phyloP scores from a whole-genome alignment of 208 protist genomes.

The Trypanosoma theileri region DNA sequence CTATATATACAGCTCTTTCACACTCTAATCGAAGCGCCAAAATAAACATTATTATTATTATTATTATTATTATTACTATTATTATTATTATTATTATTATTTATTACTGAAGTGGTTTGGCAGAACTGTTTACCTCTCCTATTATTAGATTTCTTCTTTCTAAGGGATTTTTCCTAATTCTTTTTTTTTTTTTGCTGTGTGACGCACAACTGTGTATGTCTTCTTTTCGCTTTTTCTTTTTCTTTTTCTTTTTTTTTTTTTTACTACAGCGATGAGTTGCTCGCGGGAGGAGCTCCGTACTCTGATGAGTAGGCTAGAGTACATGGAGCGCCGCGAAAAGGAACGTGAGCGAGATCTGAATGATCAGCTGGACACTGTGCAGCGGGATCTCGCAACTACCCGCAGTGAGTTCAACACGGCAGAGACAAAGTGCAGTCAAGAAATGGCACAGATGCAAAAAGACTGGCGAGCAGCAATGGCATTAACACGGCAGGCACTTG shows the following conservation, averaged over 20 bases:
- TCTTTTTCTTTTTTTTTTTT: slow-evolving; percentile 1
- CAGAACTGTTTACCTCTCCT: too few relatives aligned
- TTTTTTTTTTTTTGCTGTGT: not conserved
- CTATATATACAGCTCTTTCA: not conserved
- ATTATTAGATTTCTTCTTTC: not conserved
- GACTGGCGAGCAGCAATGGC: slow-evolving; percentile 1
- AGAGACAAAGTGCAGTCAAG: not conserved
- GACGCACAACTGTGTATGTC: not conserved
- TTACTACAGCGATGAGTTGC: not conserved
- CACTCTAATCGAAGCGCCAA: not conserved
- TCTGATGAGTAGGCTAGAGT: slow-evolving; percentile 17
- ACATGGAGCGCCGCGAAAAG: slow-evolving; percentile 21
- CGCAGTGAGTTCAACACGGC: not conserved
- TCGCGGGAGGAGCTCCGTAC: slow-evolving; percentile 10
- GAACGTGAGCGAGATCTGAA: slow-evolving; percentile 20
- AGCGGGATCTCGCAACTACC: slow-evolving; percentile 1
- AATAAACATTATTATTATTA: too few relatives aligned
- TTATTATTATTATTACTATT: too few relatives aligned
- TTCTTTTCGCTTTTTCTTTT: slow-evolving; percentile 11
- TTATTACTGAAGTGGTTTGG: too few relatives aligned
- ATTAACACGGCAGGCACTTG: not conserved
- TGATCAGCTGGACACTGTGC: slow-evolving; percentile 1
- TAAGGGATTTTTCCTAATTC: not conserved
- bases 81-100: too few relatives aligned
- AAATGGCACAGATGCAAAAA: slow-evolving; percentile 13